Percentiles rank a stretch among this genome's conserved stretches.
These are phyloP conservation scores for Effrenium voratum DNA, from an alignment of 73 alveolate species.

Conservation along the genomic window DNA sequence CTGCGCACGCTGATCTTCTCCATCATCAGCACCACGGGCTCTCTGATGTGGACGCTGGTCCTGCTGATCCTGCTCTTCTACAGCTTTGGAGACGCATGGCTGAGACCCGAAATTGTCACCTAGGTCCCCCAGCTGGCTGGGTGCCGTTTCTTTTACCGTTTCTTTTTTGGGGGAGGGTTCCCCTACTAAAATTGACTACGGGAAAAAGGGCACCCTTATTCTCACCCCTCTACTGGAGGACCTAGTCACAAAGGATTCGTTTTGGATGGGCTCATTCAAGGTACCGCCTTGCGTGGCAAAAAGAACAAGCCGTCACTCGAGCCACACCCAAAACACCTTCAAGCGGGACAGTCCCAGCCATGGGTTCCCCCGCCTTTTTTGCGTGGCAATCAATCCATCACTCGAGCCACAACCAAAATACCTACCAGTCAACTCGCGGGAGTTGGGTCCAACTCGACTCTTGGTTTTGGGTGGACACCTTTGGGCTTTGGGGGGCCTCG, in stretches of 20 bases:
- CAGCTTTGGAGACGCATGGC: conserved; percentile 26
- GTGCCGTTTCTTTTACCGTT: too few species aligned
- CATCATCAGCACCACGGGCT: conserved; percentile 50
- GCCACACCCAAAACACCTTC: not conserved
- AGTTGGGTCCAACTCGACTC: not conserved
- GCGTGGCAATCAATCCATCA: not conserved
- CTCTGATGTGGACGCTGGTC: conserved; percentile 61
- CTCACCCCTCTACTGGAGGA: too few species aligned
- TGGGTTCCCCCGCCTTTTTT: not conserved
- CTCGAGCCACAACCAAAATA: not conserved
- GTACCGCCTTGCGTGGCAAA: too few species aligned
- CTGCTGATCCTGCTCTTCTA: conserved; percentile 34
- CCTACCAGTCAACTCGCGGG: not conserved
- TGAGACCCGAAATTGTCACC: too few species aligned
- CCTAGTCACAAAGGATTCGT: too few species aligned
- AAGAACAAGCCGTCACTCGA: not conserved
- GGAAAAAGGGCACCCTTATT: too few species aligned
- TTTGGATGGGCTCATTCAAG: too few species aligned
- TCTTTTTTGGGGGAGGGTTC: too few species aligned
- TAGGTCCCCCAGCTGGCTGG: too few species aligned
- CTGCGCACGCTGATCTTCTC: conserved; percentile 50
- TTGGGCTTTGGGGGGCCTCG: not conserved
- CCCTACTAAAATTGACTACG: too few species aligned
- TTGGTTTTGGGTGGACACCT: not conserved
- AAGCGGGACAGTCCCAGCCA: not conserved